Base-by-base conservation (phyloP, 208 protist species). In the Trypanosoma mega region DNA sequence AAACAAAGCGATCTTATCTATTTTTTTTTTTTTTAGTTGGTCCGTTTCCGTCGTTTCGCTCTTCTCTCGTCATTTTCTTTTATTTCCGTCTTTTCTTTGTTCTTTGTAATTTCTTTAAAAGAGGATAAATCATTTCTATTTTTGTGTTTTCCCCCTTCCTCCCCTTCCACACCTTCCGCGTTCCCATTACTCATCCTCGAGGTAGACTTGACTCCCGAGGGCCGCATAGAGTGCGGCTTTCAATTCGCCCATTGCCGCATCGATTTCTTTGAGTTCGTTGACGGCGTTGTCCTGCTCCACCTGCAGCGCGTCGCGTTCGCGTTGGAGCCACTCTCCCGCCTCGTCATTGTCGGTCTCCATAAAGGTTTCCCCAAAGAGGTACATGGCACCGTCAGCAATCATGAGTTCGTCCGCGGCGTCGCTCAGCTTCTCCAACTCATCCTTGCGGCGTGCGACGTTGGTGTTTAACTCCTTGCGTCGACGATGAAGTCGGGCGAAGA, bases 171-270 rank as follows among this genome's bases (percentile, higher is more conserved):
- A 1, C 31, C 4, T 39, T 24, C 50, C 31, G 27, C 29, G 2
- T 36, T 33, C 30, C 24, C n/a, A n/a, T 72, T 85, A 92, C 53
- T 96, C 75, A 39, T 92, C 88, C 45, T 97, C 92, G 9, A 97
- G 68, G 68, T 97, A 92, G 45, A 97, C 92, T 52, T 93, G 85
- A 8, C 63, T 83, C 26, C 89, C 89, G 16, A 97, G 94, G 43
- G 93, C 92, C 39, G 87, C 89, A 70, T 97, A 93, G 24, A 97
- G 59, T 46, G 74, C 62, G 31, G 89, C 85, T 76, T 97, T 97
- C 39, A 97, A 74, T 27, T 83, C 63, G n/a, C 71, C 74, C 50
- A 96, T 45, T 2, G 70, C 70, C 1, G 37, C 63, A 23, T 85
- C 73, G 16, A 92, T 61, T 41, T 63, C 55, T 21, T 66, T 67